Evolutionary conservation across 169 alveolate genomes (phyloP).

Genomic region (Ichthyophthirius multifiliis): DNA sequence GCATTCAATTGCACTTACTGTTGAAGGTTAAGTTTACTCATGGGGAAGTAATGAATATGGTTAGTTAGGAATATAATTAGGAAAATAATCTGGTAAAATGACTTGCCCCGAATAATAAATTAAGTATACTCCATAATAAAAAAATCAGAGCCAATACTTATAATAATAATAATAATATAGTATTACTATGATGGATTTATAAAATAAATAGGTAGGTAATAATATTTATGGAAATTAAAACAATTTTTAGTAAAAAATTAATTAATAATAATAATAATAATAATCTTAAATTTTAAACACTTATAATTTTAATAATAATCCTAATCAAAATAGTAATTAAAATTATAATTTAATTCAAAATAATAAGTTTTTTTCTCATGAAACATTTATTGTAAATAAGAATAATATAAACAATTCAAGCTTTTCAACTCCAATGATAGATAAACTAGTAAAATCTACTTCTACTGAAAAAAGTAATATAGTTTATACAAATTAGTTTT

Average conservation of each 20-base stretch:
- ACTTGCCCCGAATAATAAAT: not conserved
- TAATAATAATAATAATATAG: not conserved
- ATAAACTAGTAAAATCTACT: not conserved
- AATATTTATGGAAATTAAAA: not conserved
- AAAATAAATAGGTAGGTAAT: not conserved
- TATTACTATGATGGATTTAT: not conserved
- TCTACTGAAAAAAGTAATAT: too few relatives aligned
- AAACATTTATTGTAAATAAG: too few relatives aligned
- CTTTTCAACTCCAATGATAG: not conserved
- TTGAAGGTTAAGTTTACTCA: not conserved
- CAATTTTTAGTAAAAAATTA: not conserved
- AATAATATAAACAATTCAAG: not conserved
- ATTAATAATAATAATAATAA: too few relatives aligned
- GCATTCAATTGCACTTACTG: not conserved
- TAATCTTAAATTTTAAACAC: too few relatives aligned
- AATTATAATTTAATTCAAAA: too few relatives aligned
- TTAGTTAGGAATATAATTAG: not conserved
- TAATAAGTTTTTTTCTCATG: too few relatives aligned
- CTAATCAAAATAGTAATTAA: too few relatives aligned
- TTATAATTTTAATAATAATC: too few relatives aligned
- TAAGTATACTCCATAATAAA: not conserved
- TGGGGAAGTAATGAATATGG: conserved; percentile 5
- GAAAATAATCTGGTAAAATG: not conserved
- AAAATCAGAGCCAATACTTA: not conserved
- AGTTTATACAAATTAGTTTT: not conserved